phyloP scores from a whole-genome alignment of 306 rosid genomes.

The Pterocarpus santalinus region DNA sequence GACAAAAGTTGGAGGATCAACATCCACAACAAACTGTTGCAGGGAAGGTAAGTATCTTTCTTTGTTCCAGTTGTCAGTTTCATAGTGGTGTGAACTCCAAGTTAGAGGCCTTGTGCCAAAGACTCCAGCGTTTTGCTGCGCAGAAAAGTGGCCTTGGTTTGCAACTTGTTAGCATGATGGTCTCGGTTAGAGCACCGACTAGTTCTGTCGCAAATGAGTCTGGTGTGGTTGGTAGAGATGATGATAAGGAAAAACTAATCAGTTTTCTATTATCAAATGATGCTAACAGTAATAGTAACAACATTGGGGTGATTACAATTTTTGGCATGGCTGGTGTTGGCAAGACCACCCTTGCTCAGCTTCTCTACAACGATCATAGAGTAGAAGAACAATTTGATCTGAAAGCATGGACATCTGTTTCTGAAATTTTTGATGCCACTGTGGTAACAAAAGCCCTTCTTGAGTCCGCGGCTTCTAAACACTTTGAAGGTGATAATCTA shows the following conservation, averaged over 20 bases:
- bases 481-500: slow-evolving; percentile 43
- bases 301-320: slow-evolving; percentile 27
- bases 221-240: slow-evolving; percentile 44
- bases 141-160: slow-evolving; percentile 48
- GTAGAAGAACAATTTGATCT: slow-evolving; percentile 35
- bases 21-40: neutral
- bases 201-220: slow-evolving; percentile 56
- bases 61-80: slow-evolving; percentile 33
- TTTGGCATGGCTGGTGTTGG: slow-evolving; percentile 50
- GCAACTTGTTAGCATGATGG: neutral
- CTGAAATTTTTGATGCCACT: slow-evolving; percentile 46
- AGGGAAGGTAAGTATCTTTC: slow-evolving; percentile 50
- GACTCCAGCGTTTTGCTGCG: slow-evolving; percentile 44
- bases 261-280: slow-evolving; percentile 26
- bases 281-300: neutral
- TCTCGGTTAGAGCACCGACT: slow-evolving; percentile 40
- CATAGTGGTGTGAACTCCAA: slow-evolving; percentile 38
- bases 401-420: slow-evolving; percentile 45
- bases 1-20: neutral
- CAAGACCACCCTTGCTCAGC: slow-evolving; percentile 49
- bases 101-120: slow-evolving; percentile 42
- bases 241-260: slow-evolving; percentile 46
- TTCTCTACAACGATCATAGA: slow-evolving; percentile 28
- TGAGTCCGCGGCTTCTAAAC: slow-evolving; percentile 18
- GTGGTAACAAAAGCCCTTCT: slow-evolving; percentile 53